Percentiles rank a stretch among this genome's conserved stretches.
phyloP scores from a whole-genome alignment of 2,329 filamentous ascomycete species.

The Talaromyces sp. region DNA sequence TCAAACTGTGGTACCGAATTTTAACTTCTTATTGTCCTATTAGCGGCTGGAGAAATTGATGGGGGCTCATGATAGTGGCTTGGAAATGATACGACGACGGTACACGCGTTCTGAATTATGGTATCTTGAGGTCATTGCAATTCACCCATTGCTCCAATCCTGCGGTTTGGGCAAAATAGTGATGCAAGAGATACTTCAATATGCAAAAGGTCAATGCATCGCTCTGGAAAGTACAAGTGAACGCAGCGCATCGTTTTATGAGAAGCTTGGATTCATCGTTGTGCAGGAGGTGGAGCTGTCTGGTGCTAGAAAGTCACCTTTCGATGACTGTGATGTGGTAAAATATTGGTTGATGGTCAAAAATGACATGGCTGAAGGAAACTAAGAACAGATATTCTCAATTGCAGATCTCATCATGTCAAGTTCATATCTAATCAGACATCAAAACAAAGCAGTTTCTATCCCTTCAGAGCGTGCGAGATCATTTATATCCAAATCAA shows the following conservation, averaged over 20 bases:
- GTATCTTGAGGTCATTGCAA: neutral
- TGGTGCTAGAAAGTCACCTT: neutral
- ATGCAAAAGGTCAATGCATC: neutral
- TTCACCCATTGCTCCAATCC: neutral
- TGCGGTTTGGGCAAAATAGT: neutral
- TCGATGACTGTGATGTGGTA: neutral
- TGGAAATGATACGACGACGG: neutral
- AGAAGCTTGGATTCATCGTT: neutral
- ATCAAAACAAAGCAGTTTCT: slow-evolving; percentile 30
- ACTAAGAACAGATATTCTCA: no score
- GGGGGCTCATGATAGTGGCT: neutral
- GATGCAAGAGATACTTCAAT: neutral
- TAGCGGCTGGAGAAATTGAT: neutral
- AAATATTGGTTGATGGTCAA: neutral
- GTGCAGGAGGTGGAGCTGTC: neutral
- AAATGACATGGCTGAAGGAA: neutral
- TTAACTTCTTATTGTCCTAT: neutral
- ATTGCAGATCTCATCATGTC: neutral
- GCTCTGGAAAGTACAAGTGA: neutral
- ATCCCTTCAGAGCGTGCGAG: slow-evolving; percentile 25
- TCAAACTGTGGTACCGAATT: neutral
- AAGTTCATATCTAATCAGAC: neutral
- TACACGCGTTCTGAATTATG: neutral
- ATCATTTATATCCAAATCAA: slow-evolving; percentile 24
- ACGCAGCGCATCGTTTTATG: neutral